A percentile compares a stretch with the other conserved stretches of the same genome.
Conservation (phyloP, 2,329 filamentous ascomycete genomes). For the Aspergillus calidoustus region DNA sequence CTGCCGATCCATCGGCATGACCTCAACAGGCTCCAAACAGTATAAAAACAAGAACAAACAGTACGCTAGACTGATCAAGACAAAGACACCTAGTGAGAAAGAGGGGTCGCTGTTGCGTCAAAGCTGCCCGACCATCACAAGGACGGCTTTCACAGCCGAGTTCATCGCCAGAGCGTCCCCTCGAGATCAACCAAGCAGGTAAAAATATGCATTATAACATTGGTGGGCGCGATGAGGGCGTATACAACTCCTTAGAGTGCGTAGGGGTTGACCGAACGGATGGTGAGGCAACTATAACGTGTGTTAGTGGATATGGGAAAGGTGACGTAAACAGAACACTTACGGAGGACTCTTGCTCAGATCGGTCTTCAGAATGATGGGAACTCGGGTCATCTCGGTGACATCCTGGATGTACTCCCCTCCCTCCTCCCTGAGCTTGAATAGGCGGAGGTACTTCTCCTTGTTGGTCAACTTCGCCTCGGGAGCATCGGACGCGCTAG, state of each 20-base stretch:
- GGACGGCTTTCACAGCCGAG: constrained; percentile 19
- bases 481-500: constrained; percentile 67
- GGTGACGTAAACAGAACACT: constrained; percentile 53
- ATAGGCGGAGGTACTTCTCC: constrained; percentile 92
- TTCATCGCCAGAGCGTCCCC: constrained; percentile 19
- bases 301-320: constrained; percentile 28
- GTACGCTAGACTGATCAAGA: constrained; percentile 32
- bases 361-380: constrained; percentile 98
- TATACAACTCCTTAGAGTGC: constrained; percentile 44
- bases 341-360: constrained; percentile 99
- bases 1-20: constrained; percentile 16
- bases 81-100: constrained; percentile 23
- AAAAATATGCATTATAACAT: constrained; percentile 28
- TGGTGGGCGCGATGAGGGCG: constrained; percentile 28
- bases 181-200: constrained; percentile 19
- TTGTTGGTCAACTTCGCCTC: constrained; percentile 87
- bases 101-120: not conserved
- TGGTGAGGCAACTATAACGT: constrained; percentile 50
- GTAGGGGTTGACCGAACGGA: constrained; percentile 57
- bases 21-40: constrained; percentile 18
- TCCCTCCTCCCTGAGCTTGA: constrained; percentile 86
- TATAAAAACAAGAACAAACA: constrained; percentile 26
- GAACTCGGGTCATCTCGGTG: constrained; percentile 94
- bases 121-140: constrained; percentile 13
- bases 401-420: constrained; percentile 98